These are phyloP conservation scores for Podila minutissima DNA, from an alignment of 192 early-diverging fungal species.

Conservation along the genomic window DNA sequence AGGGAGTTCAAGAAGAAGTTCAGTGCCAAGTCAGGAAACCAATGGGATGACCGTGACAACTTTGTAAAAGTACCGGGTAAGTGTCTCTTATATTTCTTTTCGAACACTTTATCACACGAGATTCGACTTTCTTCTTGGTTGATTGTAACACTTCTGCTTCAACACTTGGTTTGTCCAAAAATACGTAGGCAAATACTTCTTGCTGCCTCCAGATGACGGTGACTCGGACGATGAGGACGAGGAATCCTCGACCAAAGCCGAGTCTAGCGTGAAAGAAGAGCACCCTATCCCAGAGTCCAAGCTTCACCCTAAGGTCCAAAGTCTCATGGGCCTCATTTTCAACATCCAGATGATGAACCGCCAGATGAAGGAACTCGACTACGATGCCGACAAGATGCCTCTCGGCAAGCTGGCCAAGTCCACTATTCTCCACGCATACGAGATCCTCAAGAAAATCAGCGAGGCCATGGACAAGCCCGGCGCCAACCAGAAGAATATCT, in stretches of 20 bases:
- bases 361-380: constrained; percentile 73
- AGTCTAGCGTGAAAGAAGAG: constrained; percentile 20
- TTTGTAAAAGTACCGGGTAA: constrained; percentile 32
- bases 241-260: constrained; percentile 7
- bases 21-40: constrained; percentile 73
- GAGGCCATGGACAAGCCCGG: constrained; percentile 36
- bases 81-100: neutral
- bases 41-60: constrained; percentile 64
- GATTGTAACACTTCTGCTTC: neutral
- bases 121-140: neutral
- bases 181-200: constrained; percentile 58
- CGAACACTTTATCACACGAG: too few relatives aligned
- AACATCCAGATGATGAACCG: constrained; percentile 66
- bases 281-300: constrained; percentile 47
- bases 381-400: constrained; percentile 80
- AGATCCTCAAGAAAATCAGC: constrained; percentile 66
- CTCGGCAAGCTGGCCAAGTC: constrained; percentile 77
- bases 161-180: neutral
- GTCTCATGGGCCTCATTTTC: constrained; percentile 76
- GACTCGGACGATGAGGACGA: constrained; percentile 60
- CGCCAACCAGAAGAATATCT: constrained; percentile 1
- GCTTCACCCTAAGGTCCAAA: constrained; percentile 61
- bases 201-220: constrained; percentile 74
- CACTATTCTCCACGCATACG: constrained; percentile 66
- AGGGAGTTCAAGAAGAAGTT: constrained; percentile 72